Percentiles rank a stretch among this genome's conserved stretches.
phyloP scores from a whole-genome alignment of 768 basidiomycete species.

The Amanita rimosa region DNA sequence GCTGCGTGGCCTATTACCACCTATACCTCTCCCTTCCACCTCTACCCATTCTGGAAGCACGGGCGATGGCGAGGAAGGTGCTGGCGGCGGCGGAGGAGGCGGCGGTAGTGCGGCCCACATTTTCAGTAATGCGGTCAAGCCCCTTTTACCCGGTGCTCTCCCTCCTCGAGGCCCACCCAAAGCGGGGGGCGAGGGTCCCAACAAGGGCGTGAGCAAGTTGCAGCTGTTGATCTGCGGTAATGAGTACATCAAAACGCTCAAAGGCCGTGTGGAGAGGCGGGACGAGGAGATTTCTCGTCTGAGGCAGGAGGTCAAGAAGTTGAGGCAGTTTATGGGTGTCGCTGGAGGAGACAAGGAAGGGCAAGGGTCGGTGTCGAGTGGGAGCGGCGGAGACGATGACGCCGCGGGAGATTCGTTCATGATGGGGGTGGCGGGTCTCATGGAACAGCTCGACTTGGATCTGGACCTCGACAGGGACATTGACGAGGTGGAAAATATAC shows the following conservation, averaged over 20 bases:
- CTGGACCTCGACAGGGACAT: conserved; percentile 6
- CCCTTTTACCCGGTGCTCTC: conserved; percentile 75
- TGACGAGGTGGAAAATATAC: conserved; percentile 2
- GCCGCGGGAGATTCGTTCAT: background rate
- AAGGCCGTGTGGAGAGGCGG: conserved; percentile 64
- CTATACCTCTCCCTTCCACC: conserved; percentile 69
- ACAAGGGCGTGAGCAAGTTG: conserved; percentile 89
- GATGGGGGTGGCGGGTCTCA: conserved; percentile 1
- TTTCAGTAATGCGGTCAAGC: conserved; percentile 37
- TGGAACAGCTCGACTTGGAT: conserved; percentile 5
- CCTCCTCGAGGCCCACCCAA: conserved; percentile 87
- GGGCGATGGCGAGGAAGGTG: conserved; percentile 10
- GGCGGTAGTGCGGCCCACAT: conserved; percentile 7
- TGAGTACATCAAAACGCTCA: conserved; percentile 72
- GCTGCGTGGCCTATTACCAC: conserved; percentile 72
- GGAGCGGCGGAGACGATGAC: background rate
- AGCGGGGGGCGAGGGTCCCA: conserved; percentile 81
- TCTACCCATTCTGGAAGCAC: conserved; percentile 18
- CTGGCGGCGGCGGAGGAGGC: background rate
- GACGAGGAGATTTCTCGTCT: conserved; percentile 67
- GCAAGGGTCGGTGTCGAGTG: background rate
- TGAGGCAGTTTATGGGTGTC: conserved; percentile 31
- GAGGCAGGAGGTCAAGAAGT: conserved; percentile 51
- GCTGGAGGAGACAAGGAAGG: conserved; percentile 18
- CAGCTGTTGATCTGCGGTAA: conserved; percentile 88